phyloP scores from a whole-genome alignment of 257 asterid species.

The Scutellaria barbata region DNA sequence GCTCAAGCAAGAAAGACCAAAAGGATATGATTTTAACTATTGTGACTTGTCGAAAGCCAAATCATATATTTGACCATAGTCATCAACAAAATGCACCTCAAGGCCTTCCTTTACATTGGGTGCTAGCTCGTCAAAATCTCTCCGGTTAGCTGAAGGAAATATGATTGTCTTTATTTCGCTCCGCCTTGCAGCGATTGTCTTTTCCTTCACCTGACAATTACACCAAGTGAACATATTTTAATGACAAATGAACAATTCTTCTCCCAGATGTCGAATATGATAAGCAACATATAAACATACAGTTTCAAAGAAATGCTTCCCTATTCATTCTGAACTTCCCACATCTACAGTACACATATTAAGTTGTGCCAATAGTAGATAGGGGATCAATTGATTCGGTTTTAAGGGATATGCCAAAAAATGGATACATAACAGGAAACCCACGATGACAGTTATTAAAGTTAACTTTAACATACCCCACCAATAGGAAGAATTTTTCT shows the following conservation, averaged over 20 bases:
- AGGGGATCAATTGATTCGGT: no score
- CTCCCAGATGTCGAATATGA: not conserved
- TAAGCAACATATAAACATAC: not conserved
- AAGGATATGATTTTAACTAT: not conserved
- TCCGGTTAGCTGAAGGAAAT: slow-evolving; percentile 91
- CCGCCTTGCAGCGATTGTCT: slow-evolving; percentile 96
- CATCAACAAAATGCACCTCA: slow-evolving; percentile 88
- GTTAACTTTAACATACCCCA: slow-evolving; percentile 71
- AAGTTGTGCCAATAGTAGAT: no score
- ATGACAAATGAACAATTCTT: not conserved
- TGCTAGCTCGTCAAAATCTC: slow-evolving; percentile 96
- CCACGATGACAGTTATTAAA: not conserved
- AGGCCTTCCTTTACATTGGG: slow-evolving; percentile 91
- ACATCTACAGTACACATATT: no score
- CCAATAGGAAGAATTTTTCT: slow-evolving; percentile 97
- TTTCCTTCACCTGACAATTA: slow-evolving; percentile 78
- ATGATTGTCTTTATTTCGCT: slow-evolving; percentile 82
- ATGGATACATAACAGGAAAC: not conserved
- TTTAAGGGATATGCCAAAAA: not conserved
- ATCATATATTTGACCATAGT: slow-evolving; percentile 69
- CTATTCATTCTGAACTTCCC: no score
- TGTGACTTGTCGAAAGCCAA: slow-evolving; percentile 58
- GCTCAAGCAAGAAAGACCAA: slow-evolving; percentile 28
- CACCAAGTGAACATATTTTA: not conserved
- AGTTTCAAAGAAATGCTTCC: not conserved